phyloP scores from a whole-genome alignment of 2,329 filamentous ascomycete genomes.

The Ascomycota sp. region DNA sequence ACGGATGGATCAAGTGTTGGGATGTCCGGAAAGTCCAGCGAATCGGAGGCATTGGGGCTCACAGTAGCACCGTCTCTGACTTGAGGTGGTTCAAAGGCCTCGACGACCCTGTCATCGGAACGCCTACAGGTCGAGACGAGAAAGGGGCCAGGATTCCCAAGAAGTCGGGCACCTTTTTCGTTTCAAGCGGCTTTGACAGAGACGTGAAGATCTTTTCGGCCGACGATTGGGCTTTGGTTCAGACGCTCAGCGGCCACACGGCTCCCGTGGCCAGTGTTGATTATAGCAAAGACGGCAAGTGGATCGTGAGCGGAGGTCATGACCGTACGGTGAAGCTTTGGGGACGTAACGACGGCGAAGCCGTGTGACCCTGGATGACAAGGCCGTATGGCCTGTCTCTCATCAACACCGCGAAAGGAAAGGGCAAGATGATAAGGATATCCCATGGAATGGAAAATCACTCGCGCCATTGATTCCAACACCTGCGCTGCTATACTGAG shows the following conservation, averaged over 20 bases:
- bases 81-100: constrained; percentile 79
- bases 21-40: constrained; percentile 75
- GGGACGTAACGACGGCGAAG: constrained; percentile 58
- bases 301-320: constrained; percentile 86
- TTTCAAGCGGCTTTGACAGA: constrained; percentile 78
- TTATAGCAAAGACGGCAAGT: constrained; percentile 62
- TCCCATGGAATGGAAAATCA: too few relatives aligned
- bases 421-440: too few relatives aligned
- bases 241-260: constrained; percentile 72
- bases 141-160: constrained; percentile 49
- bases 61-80: constrained; percentile 78
- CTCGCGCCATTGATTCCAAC: too few relatives aligned
- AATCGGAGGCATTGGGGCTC: constrained; percentile 69
- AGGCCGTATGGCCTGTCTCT: background rate
- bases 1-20: constrained; percentile 97
- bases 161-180: constrained; percentile 77
- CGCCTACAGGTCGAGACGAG: constrained; percentile 35
- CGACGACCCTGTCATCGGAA: constrained; percentile 46
- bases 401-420: background rate
- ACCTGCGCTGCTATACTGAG: too few relatives aligned
- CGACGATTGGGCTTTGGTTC: constrained; percentile 82
- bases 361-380: constrained; percentile 13
- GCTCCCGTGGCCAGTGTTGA: constrained; percentile 83
- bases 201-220: constrained; percentile 90
- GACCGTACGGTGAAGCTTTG: constrained; percentile 92